phyloP scores from a whole-genome alignment of 805 yeast genomes.

The Sugiyamaella boreocaroliniensis region DNA sequence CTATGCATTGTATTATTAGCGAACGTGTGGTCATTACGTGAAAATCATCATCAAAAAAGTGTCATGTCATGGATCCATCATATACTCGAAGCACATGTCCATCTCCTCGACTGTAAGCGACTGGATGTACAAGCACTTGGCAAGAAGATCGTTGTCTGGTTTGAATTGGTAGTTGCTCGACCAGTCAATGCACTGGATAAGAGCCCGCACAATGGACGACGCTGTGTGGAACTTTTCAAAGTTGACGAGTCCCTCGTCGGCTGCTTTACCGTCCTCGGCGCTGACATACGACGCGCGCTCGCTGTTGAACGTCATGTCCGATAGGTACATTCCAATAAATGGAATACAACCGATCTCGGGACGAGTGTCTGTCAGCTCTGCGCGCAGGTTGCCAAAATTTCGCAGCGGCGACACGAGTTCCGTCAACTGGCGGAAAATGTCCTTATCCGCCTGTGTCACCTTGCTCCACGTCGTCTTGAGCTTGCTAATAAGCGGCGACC shows the following conservation, averaged over 20 bases:
- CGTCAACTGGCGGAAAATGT: slow-evolving; percentile 61
- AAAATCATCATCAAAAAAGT: not conserved
- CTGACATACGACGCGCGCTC: slow-evolving; percentile 48
- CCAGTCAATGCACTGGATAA: slow-evolving; percentile 82
- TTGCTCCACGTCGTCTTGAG: slow-evolving; percentile 67
- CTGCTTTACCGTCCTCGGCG: slow-evolving; percentile 21
- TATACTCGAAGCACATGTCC: slow-evolving; percentile 20
- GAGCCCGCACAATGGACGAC: slow-evolving; percentile 68
- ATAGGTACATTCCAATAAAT: slow-evolving; percentile 76
- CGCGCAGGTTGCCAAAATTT: slow-evolving; percentile 64
- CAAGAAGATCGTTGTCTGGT: slow-evolving; percentile 55
- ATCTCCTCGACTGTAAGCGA: slow-evolving; percentile 25
- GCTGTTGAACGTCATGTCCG: slow-evolving; percentile 73
- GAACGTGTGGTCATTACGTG: not conserved
- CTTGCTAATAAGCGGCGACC: slow-evolving; percentile 53
- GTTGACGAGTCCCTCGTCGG: slow-evolving; percentile 44
- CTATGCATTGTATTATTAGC: not conserved
- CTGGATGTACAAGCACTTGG: slow-evolving; percentile 75
- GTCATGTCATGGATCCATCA: slow-evolving; percentile 2
- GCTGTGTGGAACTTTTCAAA: slow-evolving; percentile 70
- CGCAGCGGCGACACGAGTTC: slow-evolving; percentile 64
- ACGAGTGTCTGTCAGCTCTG: slow-evolving; percentile 51
- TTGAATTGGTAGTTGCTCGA: slow-evolving; percentile 56
- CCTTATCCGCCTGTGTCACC: slow-evolving; percentile 64
- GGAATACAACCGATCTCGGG: slow-evolving; percentile 79